Base-by-base conservation (phyloP, 768 basidiomycete species). In the Lanmaoa rubissima region DNA sequence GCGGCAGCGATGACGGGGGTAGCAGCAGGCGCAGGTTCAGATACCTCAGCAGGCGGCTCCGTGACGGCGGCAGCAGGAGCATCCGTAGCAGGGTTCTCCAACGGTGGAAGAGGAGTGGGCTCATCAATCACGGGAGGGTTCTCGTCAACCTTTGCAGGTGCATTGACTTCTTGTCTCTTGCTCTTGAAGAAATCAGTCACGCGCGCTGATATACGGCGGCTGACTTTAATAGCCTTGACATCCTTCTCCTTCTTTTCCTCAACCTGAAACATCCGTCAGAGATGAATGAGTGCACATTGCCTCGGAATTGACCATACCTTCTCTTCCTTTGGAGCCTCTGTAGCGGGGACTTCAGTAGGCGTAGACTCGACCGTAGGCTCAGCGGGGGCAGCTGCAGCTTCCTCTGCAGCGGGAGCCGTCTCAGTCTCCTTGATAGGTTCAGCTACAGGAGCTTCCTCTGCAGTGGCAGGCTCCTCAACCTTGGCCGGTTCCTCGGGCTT, bases 91-190 rank as follows among this genome's bases (percentile, higher is more conserved):
- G 90, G 86, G 71, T 89, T 82, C 77, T 92, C 91, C 61, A 95
- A 79, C 56, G 93, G 92, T 53, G 90, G 91, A 60, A 94, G 83
- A 12, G 88, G 88, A 32, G 81, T 65, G 48, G 90, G 90, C 75
- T 90, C 85, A 48, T 92, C 93, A 63, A 94, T 89, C 79, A 86
- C 85, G 62, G 93, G 92, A 39, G 93, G 91, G 71, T 91, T 80
- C 78, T 93, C 90, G 60, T 92, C 88, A 55, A 94, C 90, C 80
- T 92, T 94, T 45, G 90, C 79, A 54, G 92, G 84, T 7, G 85
- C 69, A 12, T 79, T 68, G 36, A 84, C 82, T 68, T 90, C 87
- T 14, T 75, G 63, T 75, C 84, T 76, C 78, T 82, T 90, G 53
- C 80, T 48, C 80, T 87, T 92, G 84, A 95, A 91, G 74, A 95